phyloP scores from a whole-genome alignment of 257 asterid species.

The Ophiorrhiza pumila region DNA sequence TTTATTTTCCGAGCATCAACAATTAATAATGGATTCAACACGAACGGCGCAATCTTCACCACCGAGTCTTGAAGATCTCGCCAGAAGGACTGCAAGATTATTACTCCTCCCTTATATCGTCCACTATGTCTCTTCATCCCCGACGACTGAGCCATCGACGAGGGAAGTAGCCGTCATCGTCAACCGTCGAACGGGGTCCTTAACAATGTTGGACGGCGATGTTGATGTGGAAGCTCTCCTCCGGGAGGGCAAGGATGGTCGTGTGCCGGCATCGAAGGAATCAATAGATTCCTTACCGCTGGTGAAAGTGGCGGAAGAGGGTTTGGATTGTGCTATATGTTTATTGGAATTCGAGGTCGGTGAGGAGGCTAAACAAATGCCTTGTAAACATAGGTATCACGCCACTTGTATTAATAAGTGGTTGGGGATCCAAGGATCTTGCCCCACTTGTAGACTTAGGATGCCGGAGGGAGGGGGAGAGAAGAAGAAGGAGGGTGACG shows the following conservation, averaged over 20 bases:
- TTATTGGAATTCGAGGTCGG: slow-evolving; percentile 38
- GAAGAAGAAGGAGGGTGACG: not conserved
- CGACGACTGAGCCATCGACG: too few relatives aligned
- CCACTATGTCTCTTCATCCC: slow-evolving; percentile 25
- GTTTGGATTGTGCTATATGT: slow-evolving; percentile 56
- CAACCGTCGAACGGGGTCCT: slow-evolving; percentile 36
- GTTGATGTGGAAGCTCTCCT: slow-evolving; percentile 30
- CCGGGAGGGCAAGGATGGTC: slow-evolving; percentile 30
- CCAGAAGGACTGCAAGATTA: slow-evolving; percentile 34
- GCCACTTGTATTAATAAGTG: slow-evolving; percentile 36
- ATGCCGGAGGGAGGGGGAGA: slow-evolving; percentile 33
- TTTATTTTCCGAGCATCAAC: not conserved
- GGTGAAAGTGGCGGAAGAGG: slow-evolving; percentile 32
- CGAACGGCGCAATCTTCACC: slow-evolving; percentile 25
- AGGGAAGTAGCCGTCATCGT: slow-evolving; percentile 43
- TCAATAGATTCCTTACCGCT: slow-evolving; percentile 51
- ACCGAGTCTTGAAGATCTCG: slow-evolving; percentile 50
- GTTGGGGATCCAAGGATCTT: slow-evolving; percentile 37
- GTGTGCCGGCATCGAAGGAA: slow-evolving; percentile 51
- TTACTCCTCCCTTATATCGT: slow-evolving; percentile 50
- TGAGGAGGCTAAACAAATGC: slow-evolving; percentile 38
- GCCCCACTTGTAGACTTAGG: slow-evolving; percentile 34
- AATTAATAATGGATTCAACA: slow-evolving; percentile 1
- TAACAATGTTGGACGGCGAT: slow-evolving; percentile 41
- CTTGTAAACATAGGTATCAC: slow-evolving; percentile 41